These are phyloP conservation scores for Digitaria exilis DNA, from an alignment of 202 grass and related monocot genomes.

Conservation along the genomic window DNA sequence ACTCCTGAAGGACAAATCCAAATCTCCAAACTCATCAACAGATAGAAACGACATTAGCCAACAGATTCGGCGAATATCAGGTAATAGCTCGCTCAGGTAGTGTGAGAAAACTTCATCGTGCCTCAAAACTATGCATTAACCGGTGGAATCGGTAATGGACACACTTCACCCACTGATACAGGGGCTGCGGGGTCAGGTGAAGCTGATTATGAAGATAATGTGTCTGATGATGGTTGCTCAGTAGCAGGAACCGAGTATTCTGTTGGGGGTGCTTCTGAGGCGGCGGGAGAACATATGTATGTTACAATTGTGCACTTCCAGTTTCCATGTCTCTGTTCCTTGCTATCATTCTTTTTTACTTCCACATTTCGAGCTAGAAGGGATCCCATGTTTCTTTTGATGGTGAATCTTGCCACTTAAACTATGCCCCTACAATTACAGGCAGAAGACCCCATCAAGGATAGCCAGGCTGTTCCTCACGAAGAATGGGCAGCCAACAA, in stretches of 20 bases:
- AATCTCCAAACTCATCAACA: constrained; percentile 45
- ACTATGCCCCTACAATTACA: constrained; percentile 42
- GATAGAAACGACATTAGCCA: constrained; percentile 40
- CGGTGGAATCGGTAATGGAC: constrained; percentile 41
- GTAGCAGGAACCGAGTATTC: constrained; percentile 77
- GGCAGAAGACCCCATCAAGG: constrained; percentile 61
- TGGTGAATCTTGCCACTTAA: constrained; percentile 10
- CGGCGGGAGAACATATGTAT: constrained; percentile 36
- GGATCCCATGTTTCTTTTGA: background rate
- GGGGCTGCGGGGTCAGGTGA: constrained; percentile 48
- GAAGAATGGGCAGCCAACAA: constrained; percentile 58
- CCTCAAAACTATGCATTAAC: constrained; percentile 34
- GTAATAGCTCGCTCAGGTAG: constrained; percentile 25
- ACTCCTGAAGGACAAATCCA: constrained; percentile 58
- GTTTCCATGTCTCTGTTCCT: background rate
- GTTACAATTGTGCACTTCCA: background rate
- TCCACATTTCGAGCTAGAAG: background rate
- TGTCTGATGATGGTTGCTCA: constrained; percentile 70
- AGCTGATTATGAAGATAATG: constrained; percentile 66
- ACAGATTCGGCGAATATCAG: constrained; percentile 44
- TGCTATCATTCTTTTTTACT: background rate
- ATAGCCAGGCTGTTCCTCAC: constrained; percentile 60
- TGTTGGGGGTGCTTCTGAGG: constrained; percentile 61
- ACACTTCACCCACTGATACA: constrained; percentile 13
- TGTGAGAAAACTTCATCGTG: constrained; percentile 5